Base-by-base conservation (phyloP, 2,329 filamentous ascomycete genomes). In the Botrytis medusae region DNA sequence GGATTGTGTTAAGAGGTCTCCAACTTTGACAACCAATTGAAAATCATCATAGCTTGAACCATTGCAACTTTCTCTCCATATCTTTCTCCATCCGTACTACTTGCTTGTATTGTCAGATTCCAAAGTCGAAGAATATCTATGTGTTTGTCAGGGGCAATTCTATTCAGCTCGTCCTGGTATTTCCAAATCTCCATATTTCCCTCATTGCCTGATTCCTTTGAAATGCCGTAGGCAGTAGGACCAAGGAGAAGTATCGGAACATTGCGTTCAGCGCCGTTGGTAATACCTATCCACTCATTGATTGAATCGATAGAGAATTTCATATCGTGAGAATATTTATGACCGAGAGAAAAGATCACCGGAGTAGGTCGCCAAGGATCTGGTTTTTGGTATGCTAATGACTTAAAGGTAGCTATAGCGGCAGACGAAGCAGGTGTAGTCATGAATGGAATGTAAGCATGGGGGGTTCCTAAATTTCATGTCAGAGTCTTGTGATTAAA, bases 201-300 rank as follows among this genome's bases (percentile, higher is more conserved):
- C 4, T 61, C 68, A 4, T 72, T 74, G 10, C 42, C 48, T 42
- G 69, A 20, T 34, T 54, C 14, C 60, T 72, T 74, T 12, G 69
- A 65, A 16, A 71, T 12, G 40, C 74, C 72, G 14, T 71, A 48
- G 10, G 82, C 82, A 37, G 80, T 81, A 34, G 83, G 83, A 8
- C 83, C 82, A 25, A 85, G 73, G 80, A 83, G 84, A 29, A 85
- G 80, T 75, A 85, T 83, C 6, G 84, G 83, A 4, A 82, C 81
- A 51, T 82, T 83, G 20, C 81, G 79, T 72, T 80, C 78, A 18
- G 80, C 82, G 40, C 77, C 75, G 69, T 80, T 77, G 14, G 83
- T 81, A 6, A 84, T 75, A 16, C 74, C 73, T 32, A 81, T 77
- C 82, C 83, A 84, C 78, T 84, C 83, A 37, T 83, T 80, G 73